Evolutionary conservation across 1,284 basidiomycete genomes (phyloP).

Genomic region (Inonotus obliquus): DNA sequence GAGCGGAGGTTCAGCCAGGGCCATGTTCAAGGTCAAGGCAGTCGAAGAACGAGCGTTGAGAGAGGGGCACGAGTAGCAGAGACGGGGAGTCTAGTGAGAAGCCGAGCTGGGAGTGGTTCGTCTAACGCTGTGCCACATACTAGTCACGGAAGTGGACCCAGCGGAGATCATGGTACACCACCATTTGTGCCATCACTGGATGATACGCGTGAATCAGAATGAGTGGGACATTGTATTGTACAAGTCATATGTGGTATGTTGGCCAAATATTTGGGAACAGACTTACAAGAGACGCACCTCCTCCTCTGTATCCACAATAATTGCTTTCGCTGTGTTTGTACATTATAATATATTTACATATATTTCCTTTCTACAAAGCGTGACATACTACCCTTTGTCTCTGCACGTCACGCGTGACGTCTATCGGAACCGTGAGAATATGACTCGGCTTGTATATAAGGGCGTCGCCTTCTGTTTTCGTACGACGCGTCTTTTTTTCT

Average conservation of each 20-base stretch:
- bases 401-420: constrained; percentile 7
- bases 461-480: not conserved
- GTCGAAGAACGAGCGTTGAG: constrained; percentile 55
- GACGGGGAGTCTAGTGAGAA: constrained; percentile 50
- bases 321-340: no score
- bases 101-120: constrained; percentile 31
- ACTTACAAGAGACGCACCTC: no score
- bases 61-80: constrained; percentile 60
- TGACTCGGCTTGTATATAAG: constrained; percentile 1
- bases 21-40: constrained; percentile 21
- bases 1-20: constrained; percentile 32
- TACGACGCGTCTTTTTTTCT: not conserved
- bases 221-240: not conserved
- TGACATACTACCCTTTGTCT: not conserved
- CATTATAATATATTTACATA: no score
- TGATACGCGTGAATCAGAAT: constrained; percentile 13
- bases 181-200: constrained; percentile 17
- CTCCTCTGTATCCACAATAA: no score
- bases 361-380: not conserved
- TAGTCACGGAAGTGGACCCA: not conserved
- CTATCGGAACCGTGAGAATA: not conserved
- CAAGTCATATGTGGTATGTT: not conserved
- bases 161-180: not conserved
- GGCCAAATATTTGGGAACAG: not conserved
- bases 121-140: not conserved